phyloP scores from a whole-genome alignment of 768 basidiomycete species.

The Russula vinacea region DNA sequence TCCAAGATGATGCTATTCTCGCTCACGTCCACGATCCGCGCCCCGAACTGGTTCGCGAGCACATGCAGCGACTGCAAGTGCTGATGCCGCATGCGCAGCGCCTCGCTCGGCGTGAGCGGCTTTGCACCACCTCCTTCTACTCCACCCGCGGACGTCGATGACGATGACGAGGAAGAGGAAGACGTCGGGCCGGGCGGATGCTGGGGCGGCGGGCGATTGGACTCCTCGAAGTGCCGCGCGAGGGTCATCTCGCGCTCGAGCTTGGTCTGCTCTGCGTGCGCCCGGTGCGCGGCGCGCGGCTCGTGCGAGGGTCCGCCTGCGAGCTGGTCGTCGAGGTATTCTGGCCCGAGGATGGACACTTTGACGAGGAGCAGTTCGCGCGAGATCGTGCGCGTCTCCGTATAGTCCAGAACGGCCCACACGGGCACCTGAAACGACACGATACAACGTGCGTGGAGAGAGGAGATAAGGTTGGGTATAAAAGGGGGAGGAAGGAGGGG shows the following conservation, averaged over 20 bases:
- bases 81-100: conserved; percentile 83
- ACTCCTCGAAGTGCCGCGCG: conserved; percentile 74
- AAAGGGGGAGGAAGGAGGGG: background rate
- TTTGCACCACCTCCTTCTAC: conserved; percentile 22
- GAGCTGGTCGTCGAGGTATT: conserved; percentile 92
- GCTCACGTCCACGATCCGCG: conserved; percentile 89
- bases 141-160: background rate
- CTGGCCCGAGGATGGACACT: conserved; percentile 94
- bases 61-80: conserved; percentile 84
- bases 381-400: conserved; percentile 83
- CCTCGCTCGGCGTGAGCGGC: conserved; percentile 63
- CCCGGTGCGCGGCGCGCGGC: conserved; percentile 43
- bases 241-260: conserved; percentile 67
- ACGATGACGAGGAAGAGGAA: conserved; percentile 37
- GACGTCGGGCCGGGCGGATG: conserved; percentile 19
- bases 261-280: conserved; percentile 44
- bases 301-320: conserved; percentile 81
- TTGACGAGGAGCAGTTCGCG: conserved; percentile 95
- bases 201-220: conserved; percentile 40
- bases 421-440: conserved; percentile 83
- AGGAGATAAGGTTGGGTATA: background rate
- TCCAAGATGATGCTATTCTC: conserved; percentile 95
- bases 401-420: conserved; percentile 99
- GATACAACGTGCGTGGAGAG: too few species aligned
- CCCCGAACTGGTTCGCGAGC: conserved; percentile 85